phyloP scores from a whole-genome alignment of 2,329 filamentous ascomycete species.

The Tolypocladium guangdongense region DNA sequence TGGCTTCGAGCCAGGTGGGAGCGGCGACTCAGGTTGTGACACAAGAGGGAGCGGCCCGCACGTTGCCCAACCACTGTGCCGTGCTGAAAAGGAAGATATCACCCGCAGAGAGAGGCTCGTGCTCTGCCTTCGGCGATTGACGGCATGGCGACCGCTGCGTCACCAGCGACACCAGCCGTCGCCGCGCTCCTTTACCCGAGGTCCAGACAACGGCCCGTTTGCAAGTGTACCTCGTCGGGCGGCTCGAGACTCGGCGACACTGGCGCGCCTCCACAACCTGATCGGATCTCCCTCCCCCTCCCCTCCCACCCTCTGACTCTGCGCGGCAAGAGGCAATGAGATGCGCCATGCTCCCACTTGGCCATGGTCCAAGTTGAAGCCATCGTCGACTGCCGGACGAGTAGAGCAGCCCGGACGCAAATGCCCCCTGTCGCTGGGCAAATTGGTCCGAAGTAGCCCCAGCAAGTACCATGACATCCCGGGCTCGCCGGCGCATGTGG shows the following conservation, averaged over 20 bases:
- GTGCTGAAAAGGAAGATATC: background rate
- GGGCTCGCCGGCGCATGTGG: conserved; percentile 6
- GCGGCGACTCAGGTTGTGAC: background rate
- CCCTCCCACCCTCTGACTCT: too few species aligned
- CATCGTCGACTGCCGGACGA: background rate
- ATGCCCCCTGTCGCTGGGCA: background rate
- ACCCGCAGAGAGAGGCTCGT: background rate
- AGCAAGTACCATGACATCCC: background rate
- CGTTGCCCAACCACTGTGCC: background rate
- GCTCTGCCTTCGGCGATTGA: background rate
- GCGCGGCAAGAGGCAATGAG: background rate
- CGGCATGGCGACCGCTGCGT: background rate
- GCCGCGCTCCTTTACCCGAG: background rate
- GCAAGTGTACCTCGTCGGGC: background rate
- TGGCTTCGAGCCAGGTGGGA: background rate
- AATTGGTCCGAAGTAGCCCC: background rate
- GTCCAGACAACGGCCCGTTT: background rate
- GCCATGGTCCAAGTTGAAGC: background rate
- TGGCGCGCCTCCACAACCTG: background rate
- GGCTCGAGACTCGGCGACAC: background rate
- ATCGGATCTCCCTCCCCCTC: too few species aligned
- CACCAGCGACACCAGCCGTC: background rate
- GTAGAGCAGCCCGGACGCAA: background rate
- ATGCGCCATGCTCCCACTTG: background rate
- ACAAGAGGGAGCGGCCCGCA: background rate